Evolutionary conservation across 2,329 filamentous ascomycete genomes (phyloP), one percentile per base, ranked within the genome.

Genomic region (Orbilia brochopaga): DNA sequence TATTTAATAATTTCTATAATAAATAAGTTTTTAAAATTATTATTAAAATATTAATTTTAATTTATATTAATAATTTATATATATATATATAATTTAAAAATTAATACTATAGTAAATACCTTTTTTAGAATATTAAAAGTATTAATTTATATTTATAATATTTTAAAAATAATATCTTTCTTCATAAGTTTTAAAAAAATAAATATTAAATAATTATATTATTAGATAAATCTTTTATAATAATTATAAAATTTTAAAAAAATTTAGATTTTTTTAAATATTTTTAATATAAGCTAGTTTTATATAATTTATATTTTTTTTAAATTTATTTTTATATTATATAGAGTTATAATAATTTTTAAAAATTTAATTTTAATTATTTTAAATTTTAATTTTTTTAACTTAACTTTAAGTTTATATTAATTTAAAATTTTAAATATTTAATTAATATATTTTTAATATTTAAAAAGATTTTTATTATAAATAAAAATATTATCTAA

Each of bases 401-500:
- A n/a, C n/a, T n/a, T n/a, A n/a, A n/a, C n/a, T n/a, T n/a, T n/a
- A n/a, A n/a, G n/a, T n/a, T 57, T 19, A 5, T 19, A 15, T 27
- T 35, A 4, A 10, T 13, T 62, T 6, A 3, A 30, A n/a, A 13
- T 21, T 24, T 15, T 17, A 4, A 64, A 21, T 2, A 40, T 63
- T 30, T 19, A 52, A 53, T 63, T n/a, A 37, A 62, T 23, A 54
- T 35, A 32, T 61, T 62, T 7, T 24, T 51, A 58, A n/a, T n/a
- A 53, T 27, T 40, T 48, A 32, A 40, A 19, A 23, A 21, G 15
- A n/a, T 53, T 40, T 24, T 59, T 52, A 30, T 17, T 52, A 48
- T 44, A 67, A 8, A 61, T 61, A 24, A 67, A 44, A n/a, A 61
- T 73, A 60, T 73, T 32, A 48, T 73, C 32, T 46, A 73, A 48